Conservation (phyloP, 805 yeast species). For the Kuraishia molischiana region DNA sequence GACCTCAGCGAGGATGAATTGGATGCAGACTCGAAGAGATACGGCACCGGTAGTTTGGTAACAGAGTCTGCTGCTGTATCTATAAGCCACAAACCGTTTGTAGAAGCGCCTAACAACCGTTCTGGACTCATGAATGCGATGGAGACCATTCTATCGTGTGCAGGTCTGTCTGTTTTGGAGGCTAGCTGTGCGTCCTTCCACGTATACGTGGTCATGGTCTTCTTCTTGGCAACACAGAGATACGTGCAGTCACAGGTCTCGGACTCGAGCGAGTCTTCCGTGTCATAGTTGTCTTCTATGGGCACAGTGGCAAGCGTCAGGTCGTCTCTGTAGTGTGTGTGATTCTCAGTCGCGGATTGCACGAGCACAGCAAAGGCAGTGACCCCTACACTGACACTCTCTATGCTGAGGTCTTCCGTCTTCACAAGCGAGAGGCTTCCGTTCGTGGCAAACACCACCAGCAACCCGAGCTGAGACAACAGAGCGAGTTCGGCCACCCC, state of each 20-base stretch:
- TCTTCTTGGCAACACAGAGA: conserved; percentile 9
- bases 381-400: neutral
- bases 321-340: neutral
- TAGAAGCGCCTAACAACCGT: no score
- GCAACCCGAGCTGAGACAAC: neutral
- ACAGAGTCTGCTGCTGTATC: conserved; percentile 3
- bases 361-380: neutral
- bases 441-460: neutral
- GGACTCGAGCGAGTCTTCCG: neutral
- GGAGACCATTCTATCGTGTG: neutral
- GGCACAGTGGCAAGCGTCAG: conserved; percentile 1
- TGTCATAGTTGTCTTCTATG: neutral
- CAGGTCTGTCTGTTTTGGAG: neutral
- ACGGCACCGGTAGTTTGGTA: conserved; percentile 3
- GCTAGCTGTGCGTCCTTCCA: conserved; percentile 9
- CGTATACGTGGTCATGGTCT: conserved; percentile 12
- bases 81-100: conserved; percentile 4
- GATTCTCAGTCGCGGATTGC: neutral
- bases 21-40: conserved; percentile 4
- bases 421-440: neutral
- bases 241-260: conserved; percentile 3
- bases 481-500: neutral
- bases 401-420: neutral
- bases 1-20: conserved; percentile 5
- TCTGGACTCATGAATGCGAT: neutral